phyloP scores from a whole-genome alignment of 257 asterid genomes.

The Schizonepeta tenuifolia region DNA sequence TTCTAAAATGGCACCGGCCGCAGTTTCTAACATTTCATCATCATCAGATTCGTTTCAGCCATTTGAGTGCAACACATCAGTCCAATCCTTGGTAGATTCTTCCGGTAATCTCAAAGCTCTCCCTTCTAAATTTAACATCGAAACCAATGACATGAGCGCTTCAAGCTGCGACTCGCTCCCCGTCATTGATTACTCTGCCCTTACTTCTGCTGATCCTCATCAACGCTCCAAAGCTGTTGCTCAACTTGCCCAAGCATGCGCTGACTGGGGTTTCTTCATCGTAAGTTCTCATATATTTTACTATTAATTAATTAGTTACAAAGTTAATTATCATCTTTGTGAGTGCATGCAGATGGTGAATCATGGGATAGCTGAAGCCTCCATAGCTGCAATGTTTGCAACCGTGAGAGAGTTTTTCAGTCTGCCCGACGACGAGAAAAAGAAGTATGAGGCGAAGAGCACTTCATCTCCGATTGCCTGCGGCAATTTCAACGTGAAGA shows the following conservation, averaged over 20 bases:
- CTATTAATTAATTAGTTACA: background rate
- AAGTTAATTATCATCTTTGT: background rate
- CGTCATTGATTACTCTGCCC: conserved; percentile 33
- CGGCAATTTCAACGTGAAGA: conserved; percentile 33
- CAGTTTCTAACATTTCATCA: background rate
- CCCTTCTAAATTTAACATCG: conserved; percentile 29
- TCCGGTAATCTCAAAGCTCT: conserved; percentile 9
- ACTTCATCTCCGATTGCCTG: conserved; percentile 46
- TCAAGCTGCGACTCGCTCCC: conserved; percentile 33
- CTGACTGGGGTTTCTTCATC: conserved; percentile 43
- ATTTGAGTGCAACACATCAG: background rate
- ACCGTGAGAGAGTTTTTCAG: conserved; percentile 36
- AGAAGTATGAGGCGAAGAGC: conserved; percentile 34
- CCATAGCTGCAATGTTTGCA: conserved; percentile 32
- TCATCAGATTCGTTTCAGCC: background rate
- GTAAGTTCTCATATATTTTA: conserved; percentile 3
- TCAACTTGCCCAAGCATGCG: conserved; percentile 29
- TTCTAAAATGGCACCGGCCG: background rate
- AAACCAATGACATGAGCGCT: conserved; percentile 26
- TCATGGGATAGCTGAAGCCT: conserved; percentile 46
- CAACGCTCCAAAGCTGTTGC: conserved; percentile 32
- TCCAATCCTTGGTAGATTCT: conserved; percentile 17
- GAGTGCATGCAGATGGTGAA: conserved; percentile 47
- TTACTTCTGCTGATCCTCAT: conserved; percentile 17
- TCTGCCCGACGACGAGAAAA: conserved; percentile 43